Conservation (phyloP, 306 rosid genomes). For the Urtica urens region DNA sequence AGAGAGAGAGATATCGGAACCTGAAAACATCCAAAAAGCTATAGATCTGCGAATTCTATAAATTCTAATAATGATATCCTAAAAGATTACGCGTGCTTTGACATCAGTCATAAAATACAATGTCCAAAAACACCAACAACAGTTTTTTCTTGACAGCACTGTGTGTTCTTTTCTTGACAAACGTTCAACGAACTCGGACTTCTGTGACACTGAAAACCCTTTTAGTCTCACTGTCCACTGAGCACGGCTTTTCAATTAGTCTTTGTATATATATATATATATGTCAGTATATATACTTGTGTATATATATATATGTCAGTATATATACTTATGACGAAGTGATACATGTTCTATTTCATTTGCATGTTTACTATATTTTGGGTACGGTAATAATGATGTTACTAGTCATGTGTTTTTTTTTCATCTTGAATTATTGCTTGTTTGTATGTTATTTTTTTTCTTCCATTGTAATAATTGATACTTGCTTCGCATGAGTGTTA, state of each 20-base stretch:
- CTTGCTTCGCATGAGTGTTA: background rate
- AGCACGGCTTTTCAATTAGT: constrained; percentile 1
- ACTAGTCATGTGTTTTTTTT: background rate
- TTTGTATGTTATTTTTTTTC: background rate
- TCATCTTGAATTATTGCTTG: background rate
- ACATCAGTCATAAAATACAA: constrained; percentile 12
- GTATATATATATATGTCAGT: background rate
- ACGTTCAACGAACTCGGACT: constrained; percentile 29
- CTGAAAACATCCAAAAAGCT: background rate
- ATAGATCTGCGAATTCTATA: background rate
- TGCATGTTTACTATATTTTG: background rate
- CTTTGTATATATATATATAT: background rate
- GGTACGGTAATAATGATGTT: background rate
- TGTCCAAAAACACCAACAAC: constrained; percentile 13
- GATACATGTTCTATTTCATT: background rate
- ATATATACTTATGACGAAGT: background rate
- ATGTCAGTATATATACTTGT: background rate
- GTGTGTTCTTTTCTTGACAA: constrained; percentile 34
- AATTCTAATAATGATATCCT: background rate
- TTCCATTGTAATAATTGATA: background rate
- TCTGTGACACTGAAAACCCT: constrained; percentile 7
- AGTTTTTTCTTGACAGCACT: constrained; percentile 12
- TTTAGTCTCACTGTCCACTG: constrained; percentile 9
- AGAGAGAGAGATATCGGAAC: background rate
- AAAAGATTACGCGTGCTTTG: constrained; percentile 39